Percentiles rank a stretch among this genome's conserved stretches.
phyloP scores from a whole-genome alignment of 257 asterid species.

The Nicotiana noctiflora region DNA sequence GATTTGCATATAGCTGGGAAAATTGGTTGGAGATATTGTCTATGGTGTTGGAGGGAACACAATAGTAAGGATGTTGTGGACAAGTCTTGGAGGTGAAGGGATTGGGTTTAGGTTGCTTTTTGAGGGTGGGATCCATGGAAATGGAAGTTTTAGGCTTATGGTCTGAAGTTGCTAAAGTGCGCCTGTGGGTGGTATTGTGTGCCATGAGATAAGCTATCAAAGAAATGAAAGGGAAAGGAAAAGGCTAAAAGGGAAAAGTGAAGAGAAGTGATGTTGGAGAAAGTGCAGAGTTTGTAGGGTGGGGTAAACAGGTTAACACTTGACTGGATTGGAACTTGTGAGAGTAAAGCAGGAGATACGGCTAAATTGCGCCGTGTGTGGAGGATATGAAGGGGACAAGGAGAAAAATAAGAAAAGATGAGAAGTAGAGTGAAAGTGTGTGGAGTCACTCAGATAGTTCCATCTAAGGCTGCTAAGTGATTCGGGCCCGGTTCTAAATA shows the following conservation, averaged over 20 bases:
- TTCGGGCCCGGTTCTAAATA: too few species aligned
- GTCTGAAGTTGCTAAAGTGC: conserved; percentile 12
- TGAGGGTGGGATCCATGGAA: conserved; percentile 11
- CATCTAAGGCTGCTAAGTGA: too few species aligned
- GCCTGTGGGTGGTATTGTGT: conserved; percentile 20
- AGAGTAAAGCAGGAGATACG: conserved; percentile 20
- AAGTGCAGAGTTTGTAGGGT: conserved; percentile 14
- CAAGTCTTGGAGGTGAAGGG: background rate
- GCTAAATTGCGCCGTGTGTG: conserved; percentile 38
- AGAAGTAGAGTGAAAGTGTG: background rate
- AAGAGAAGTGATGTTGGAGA: background rate
- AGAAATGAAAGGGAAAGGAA: background rate
- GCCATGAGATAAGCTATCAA: conserved; percentile 7
- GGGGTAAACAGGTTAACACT: background rate
- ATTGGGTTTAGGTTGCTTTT: background rate
- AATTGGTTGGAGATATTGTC: background rate
- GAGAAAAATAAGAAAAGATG: background rate
- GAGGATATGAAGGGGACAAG: conserved; percentile 16
- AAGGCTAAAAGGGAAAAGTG: background rate
- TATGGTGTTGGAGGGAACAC: background rate
- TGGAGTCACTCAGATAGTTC: too few species aligned
- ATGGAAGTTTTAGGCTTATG: conserved; percentile 11
- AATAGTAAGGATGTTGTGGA: too few species aligned
- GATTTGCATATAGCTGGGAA: background rate
- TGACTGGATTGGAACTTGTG: conserved; percentile 25